Evolutionary conservation across 305 asterid genomes (phyloP).

Genomic region (Fraxinus latifolia): DNA sequence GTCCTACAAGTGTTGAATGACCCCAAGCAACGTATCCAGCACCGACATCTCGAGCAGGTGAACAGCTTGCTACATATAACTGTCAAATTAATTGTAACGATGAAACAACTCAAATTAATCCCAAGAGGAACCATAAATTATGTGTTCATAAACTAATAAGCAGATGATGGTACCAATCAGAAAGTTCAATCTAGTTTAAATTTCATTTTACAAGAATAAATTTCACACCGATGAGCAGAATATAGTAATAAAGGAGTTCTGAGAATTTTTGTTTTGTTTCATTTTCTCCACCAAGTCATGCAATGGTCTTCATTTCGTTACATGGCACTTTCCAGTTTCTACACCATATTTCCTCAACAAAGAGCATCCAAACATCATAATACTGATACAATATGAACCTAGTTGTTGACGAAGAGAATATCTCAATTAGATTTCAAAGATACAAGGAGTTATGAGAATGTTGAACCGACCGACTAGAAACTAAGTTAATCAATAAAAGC

Average conservation of each 20-base stretch:
- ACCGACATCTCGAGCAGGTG: constrained; percentile 80
- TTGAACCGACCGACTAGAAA: neutral
- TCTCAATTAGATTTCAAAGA: neutral
- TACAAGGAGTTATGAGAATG: neutral
- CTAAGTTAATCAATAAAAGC: neutral
- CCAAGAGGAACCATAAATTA: neutral
- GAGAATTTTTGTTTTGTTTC: neutral
- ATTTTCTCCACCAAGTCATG: neutral
- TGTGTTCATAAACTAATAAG: neutral
- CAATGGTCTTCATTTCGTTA: neutral
- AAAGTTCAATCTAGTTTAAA: neutral
- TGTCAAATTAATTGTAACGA: constrained; percentile 31
- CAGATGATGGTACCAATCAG: too few relatives aligned
- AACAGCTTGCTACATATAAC: constrained; percentile 84
- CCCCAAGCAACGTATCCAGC: constrained; percentile 96
- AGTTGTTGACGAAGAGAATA: too few relatives aligned
- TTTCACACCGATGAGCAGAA: neutral
- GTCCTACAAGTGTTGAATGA: constrained; percentile 87
- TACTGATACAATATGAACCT: too few relatives aligned
- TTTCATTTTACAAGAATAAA: too few relatives aligned
- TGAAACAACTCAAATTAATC: neutral
- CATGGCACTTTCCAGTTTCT: neutral
- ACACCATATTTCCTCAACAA: neutral
- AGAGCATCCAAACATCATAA: neutral
- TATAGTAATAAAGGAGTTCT: neutral